Evolutionary conservation across 2,329 filamentous ascomycete species (phyloP).

Genomic region (Trichophyton mentagrophytes): DNA sequence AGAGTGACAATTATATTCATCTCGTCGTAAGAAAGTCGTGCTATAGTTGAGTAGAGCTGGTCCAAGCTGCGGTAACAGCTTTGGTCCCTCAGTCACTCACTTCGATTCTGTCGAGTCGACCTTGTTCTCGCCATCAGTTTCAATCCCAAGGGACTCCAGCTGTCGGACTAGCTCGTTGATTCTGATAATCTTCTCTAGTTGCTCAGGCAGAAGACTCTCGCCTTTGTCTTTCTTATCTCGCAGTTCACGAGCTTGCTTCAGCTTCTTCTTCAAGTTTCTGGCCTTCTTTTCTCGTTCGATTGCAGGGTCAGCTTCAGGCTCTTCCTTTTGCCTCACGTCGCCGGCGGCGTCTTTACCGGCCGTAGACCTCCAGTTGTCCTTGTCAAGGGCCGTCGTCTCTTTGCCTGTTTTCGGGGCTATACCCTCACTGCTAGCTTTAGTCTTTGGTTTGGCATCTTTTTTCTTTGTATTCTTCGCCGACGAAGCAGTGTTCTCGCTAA

Average conservation of each 20-base stretch:
- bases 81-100: neutral
- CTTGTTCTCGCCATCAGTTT: constrained; percentile 59
- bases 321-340: constrained; percentile 14
- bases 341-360: constrained; percentile 8
- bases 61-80: neutral
- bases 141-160: constrained; percentile 71
- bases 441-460: constrained; percentile 52
- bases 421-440: constrained; percentile 31
- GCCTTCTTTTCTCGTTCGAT: constrained; percentile 85
- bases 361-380: constrained; percentile 23
- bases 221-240: constrained; percentile 84
- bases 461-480: constrained; percentile 54
- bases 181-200: constrained; percentile 94
- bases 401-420: constrained; percentile 24
- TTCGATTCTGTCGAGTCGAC: constrained; percentile 5
- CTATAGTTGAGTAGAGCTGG: neutral
- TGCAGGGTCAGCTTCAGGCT: constrained; percentile 46
- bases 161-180: constrained; percentile 89
- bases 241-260: constrained; percentile 83
- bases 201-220: constrained; percentile 72
- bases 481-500: constrained; percentile 42
- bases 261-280: constrained; percentile 81
- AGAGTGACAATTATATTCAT: neutral
- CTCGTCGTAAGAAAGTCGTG: neutral
- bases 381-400: constrained; percentile 13